phyloP scores from a whole-genome alignment of 176 grass and related monocot genomes.

The Neostapfia colusana region DNA sequence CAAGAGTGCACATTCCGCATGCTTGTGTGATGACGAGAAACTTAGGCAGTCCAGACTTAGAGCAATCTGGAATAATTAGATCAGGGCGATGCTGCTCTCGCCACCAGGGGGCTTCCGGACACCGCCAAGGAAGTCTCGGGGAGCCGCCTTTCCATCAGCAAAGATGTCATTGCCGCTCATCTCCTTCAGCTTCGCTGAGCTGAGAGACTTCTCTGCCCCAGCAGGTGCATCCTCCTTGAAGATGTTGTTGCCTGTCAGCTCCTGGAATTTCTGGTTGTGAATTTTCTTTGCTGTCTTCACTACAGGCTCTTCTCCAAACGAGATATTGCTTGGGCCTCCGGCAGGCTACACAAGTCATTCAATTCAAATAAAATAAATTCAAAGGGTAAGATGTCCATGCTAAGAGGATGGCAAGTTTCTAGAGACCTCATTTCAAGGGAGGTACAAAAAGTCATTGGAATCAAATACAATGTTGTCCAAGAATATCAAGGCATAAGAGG shows the following conservation, averaged over 20 bases:
- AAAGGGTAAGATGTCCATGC: constrained; percentile 21
- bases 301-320: constrained; percentile 63
- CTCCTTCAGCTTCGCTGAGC: constrained; percentile 68
- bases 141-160: constrained; percentile 55
- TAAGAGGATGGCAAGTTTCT: background rate
- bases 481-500: constrained; percentile 1
- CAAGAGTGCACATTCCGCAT: constrained; percentile 5
- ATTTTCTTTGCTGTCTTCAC: constrained; percentile 76
- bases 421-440: background rate
- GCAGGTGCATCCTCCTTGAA: constrained; percentile 56
- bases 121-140: constrained; percentile 68
- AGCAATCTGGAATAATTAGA: constrained; percentile 33
- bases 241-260: constrained; percentile 77
- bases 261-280: constrained; percentile 83
- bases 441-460: background rate
- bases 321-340: constrained; percentile 68
- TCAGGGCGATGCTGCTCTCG: constrained; percentile 68
- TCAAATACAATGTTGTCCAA: background rate
- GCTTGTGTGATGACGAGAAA: constrained; percentile 13
- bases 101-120: constrained; percentile 79
- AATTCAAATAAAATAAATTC: constrained; percentile 5
- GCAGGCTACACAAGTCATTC: constrained; percentile 51
- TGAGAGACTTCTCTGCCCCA: constrained; percentile 59
- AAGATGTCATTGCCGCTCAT: constrained; percentile 80
- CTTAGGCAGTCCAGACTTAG: constrained; percentile 32